Evolutionary conservation across 805 yeast species (phyloP), one percentile per base, ranked within the genome.

Genomic region (Candida insectalens): DNA sequence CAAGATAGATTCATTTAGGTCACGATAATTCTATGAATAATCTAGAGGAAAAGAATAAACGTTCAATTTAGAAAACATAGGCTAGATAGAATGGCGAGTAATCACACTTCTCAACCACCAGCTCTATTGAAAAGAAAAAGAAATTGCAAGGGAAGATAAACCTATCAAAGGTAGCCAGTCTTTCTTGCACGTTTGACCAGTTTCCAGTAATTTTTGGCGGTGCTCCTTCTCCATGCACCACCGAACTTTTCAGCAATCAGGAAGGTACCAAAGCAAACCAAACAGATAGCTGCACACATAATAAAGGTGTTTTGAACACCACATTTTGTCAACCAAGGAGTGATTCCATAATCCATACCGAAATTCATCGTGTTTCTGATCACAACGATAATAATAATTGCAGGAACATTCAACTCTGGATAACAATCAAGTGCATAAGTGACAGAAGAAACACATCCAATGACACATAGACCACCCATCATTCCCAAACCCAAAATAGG

Each of bases 281-380:
- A 50, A 33, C 71, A 63, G 41, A 74, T 61, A 36, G 69, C 68
- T 1, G 72, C 78, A 9, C 75, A 69, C 2, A 72, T 67, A 32
- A 75, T 64, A 40, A 74, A 75, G 13, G 77, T 63, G 44, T 73
- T 67, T 43, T 74, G 72, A 35, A 63, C 56, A 1, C 83, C 83
- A 33, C 62, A 51, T 41, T 67, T 61, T 3, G 45, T 52, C 23
- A 74, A 58, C 75, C 80, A 77, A 13, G 74, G 71, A 3, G 77
- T 73, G 37, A 73, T 63, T 19, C 77, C 81, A 38, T 75, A 76
- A 32, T 68, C 69, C 51, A 71, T 65, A 3, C 71, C 77, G 46
- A 77, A 77, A 12, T 72, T 68, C 67, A 75, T 67, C 13, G 68
- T 56, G 49, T 74, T 74, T 50, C 82, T 63, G 36, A 74, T 66